Evolutionary conservation across 306 rosid species (phyloP).

Genomic region (Datisca glomerata): DNA sequence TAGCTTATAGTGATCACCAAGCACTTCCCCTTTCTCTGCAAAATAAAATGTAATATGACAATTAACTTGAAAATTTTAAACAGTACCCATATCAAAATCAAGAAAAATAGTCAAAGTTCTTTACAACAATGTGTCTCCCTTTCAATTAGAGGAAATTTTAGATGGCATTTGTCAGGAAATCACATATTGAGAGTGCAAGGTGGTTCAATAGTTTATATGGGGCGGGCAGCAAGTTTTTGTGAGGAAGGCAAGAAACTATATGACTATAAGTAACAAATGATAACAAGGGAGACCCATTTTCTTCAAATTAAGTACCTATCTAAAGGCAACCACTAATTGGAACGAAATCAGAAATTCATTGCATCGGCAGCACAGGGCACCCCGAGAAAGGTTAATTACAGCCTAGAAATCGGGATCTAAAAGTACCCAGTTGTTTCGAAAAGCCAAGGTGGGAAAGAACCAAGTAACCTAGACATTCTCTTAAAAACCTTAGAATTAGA

Average conservation of each 20-base stretch:
- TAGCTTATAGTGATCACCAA: slow-evolving; percentile 70
- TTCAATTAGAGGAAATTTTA: too few species aligned
- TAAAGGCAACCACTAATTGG: too few species aligned
- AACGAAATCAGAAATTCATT: too few species aligned
- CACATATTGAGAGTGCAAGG: too few species aligned
- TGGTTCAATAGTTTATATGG: too few species aligned
- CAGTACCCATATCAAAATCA: background rate
- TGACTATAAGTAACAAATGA: background rate
- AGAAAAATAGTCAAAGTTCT: background rate
- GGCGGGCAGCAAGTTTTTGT: background rate
- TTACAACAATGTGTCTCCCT: background rate
- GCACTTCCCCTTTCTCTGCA: slow-evolving; percentile 87
- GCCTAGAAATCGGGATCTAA: too few species aligned
- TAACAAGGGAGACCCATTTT: background rate
- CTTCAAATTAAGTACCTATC: background rate
- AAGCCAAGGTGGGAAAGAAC: background rate
- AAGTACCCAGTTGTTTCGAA: background rate
- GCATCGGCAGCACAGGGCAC: too few species aligned
- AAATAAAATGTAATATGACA: slow-evolving; percentile 6
- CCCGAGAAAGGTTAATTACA: too few species aligned
- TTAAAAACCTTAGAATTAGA: too few species aligned
- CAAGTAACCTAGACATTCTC: slow-evolving; percentile 5
- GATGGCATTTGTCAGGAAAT: too few species aligned
- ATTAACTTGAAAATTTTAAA: background rate
- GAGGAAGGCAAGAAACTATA: too few species aligned